Percentiles rank a stretch among this genome's conserved stretches.
Evolutionary conservation across 305 asterid genomes (phyloP).

Genomic region (Euphrasia arctica): DNA sequence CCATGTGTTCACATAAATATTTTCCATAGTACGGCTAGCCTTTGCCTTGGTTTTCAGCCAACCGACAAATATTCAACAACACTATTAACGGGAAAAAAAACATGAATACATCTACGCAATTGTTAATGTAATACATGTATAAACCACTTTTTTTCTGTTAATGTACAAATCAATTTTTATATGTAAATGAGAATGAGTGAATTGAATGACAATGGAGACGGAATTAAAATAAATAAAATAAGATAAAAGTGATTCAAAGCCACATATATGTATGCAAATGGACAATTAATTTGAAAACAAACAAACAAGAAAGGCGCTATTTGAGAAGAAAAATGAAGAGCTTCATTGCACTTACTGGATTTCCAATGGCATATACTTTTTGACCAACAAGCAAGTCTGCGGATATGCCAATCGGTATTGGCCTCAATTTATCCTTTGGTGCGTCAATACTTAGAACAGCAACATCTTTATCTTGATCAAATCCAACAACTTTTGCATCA

Average conservation of each 20-base stretch:
- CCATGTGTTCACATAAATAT: background rate
- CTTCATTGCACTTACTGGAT: slow-evolving; percentile 62
- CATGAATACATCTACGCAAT: too few species aligned
- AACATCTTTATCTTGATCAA: slow-evolving; percentile 98
- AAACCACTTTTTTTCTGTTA: too few species aligned
- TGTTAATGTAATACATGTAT: too few species aligned
- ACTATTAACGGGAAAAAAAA: too few species aligned
- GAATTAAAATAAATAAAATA: too few species aligned
- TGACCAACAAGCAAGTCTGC: slow-evolving; percentile 98
- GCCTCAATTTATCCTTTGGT: slow-evolving; percentile 78
- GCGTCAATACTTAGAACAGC: slow-evolving; percentile 78
- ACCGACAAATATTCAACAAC: too few species aligned
- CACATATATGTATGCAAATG: too few species aligned
- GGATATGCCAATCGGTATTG: slow-evolving; percentile 90
- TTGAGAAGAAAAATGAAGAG: slow-evolving; percentile 1
- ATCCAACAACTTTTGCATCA: slow-evolving; percentile 92
- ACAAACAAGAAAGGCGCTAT: background rate
- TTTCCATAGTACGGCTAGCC: too few species aligned
- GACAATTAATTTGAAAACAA: too few species aligned
- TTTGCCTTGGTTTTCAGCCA: too few species aligned
- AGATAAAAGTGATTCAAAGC: background rate
- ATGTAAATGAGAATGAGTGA: slow-evolving; percentile 16
- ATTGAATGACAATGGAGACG: background rate
- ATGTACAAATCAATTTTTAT: too few species aligned
- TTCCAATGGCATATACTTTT: slow-evolving; percentile 93